Evolutionary conservation across 352 stramenopile species (phyloP).

Genomic region (Globisporangium recalcitrans): DNA sequence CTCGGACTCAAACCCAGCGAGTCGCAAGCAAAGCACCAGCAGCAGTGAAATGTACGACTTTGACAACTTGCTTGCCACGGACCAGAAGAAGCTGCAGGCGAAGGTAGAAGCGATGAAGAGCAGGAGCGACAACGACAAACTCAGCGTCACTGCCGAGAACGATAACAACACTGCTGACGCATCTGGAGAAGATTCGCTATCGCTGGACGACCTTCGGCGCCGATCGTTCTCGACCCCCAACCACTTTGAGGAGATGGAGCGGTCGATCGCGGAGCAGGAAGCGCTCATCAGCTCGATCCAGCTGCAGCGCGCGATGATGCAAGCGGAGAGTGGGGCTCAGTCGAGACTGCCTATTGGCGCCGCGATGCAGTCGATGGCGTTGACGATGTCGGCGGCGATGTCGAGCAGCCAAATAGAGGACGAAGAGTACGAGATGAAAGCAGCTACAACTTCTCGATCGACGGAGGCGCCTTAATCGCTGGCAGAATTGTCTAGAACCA

Average conservation of each 20-base stretch:
- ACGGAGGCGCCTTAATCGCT: not conserved
- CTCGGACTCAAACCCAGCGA: not conserved
- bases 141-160: not conserved
- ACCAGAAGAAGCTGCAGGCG: not conserved
- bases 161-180: slow-evolving; percentile 1
- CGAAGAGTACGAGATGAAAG: not conserved
- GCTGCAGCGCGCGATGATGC: slow-evolving; percentile 42
- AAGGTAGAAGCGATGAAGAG: not conserved
- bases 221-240: slow-evolving; percentile 47
- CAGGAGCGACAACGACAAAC: not conserved
- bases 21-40: slow-evolving; percentile 3
- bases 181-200: slow-evolving; percentile 6
- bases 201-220: slow-evolving; percentile 18
- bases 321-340: slow-evolving; percentile 3
- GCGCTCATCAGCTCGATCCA: slow-evolving; percentile 53
- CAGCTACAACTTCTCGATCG: not conserved
- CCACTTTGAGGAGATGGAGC: slow-evolving; percentile 48
- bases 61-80: slow-evolving; percentile 26
- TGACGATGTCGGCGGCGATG: not conserved
- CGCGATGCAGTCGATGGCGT: slow-evolving; percentile 16
- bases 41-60: slow-evolving; percentile 28
- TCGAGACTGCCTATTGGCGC: slow-evolving; percentile 18
- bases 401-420: not conserved
- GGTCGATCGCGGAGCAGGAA: slow-evolving; percentile 63
- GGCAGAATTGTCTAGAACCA: not conserved